Conservation (phyloP, 768 basidiomycete species). For the Amanita subjunquillea region DNA sequence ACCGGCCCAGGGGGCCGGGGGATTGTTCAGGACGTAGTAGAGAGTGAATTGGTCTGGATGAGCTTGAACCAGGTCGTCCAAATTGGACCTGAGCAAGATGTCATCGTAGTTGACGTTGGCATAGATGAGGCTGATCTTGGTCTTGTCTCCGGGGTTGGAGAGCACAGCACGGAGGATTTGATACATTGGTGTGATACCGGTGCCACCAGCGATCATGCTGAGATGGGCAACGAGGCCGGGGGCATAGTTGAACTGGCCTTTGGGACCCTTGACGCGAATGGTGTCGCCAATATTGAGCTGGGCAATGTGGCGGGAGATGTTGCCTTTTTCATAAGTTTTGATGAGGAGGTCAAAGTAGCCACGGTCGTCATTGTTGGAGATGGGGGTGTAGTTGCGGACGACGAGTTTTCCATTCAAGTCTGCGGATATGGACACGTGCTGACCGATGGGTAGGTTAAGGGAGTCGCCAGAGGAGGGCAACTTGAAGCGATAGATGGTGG, state of each 20-base stretch:
- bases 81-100: conserved; percentile 82
- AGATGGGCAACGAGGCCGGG: conserved; percentile 66
- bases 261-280: conserved; percentile 90
- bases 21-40: conserved; percentile 91
- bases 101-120: conserved; percentile 93
- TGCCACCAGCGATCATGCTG: conserved; percentile 97
- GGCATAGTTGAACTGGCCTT: conserved; percentile 85
- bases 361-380: conserved; percentile 83
- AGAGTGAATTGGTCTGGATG: conserved; percentile 62
- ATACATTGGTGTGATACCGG: conserved; percentile 98
- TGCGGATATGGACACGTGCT: conserved; percentile 89
- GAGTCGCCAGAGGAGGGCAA: conserved; percentile 65
- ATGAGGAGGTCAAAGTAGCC: conserved; percentile 95
- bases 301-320: conserved; percentile 83
- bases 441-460: conserved; percentile 91
- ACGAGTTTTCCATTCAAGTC: conserved; percentile 88
- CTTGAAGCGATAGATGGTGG: conserved; percentile 93
- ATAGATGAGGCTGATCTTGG: conserved; percentile 82
- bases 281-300: conserved; percentile 81
- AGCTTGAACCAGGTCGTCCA: conserved; percentile 64
- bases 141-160: conserved; percentile 79
- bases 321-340: conserved; percentile 98
- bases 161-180: conserved; percentile 94
- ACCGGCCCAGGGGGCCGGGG: conserved; percentile 77
- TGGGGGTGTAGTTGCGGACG: conserved; percentile 91